Evolutionary conservation across 2,329 filamentous ascomycete species (phyloP).

Genomic region (Nannizzia gypsea): DNA sequence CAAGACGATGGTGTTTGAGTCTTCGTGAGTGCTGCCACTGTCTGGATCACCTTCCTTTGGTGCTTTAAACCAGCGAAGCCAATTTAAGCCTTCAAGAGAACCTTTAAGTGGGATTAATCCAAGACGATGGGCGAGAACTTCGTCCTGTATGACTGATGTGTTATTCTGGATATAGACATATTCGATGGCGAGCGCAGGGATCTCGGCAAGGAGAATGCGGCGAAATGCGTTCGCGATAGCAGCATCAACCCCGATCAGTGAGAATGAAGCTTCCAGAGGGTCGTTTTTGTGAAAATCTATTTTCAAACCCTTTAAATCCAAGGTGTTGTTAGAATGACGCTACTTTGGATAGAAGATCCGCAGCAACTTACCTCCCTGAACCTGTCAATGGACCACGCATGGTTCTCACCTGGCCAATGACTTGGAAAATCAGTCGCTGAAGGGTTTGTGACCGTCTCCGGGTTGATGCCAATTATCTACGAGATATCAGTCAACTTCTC

Average conservation of each 20-base stretch:
- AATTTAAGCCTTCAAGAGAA: conserved; percentile 62
- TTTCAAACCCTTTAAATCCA: conserved; percentile 45
- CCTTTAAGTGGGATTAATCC: conserved; percentile 85
- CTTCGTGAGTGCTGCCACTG: conserved; percentile 42
- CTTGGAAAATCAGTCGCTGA: conserved; percentile 84
- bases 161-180: conserved; percentile 90
- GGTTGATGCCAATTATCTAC: conserved; percentile 73
- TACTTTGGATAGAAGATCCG: not conserved
- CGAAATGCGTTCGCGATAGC: conserved; percentile 94
- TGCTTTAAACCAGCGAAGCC: conserved; percentile 72
- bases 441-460: conserved; percentile 82
- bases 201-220: conserved; percentile 86
- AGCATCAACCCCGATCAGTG: conserved; percentile 81
- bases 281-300: conserved; percentile 79
- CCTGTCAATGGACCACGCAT: conserved; percentile 61
- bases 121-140: conserved; percentile 81
- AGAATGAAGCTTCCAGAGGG: conserved; percentile 69
- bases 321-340: conserved; percentile 2
- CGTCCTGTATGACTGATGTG: conserved; percentile 94
- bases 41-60: conserved; percentile 52
- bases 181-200: conserved; percentile 89
- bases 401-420: conserved; percentile 79
- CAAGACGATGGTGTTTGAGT: conserved; percentile 80
- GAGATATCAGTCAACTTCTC: conserved; percentile 7
- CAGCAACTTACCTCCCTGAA: conserved; percentile 47